phyloP scores from a whole-genome alignment of 805 yeast species.

The Spathaspora sp. region DNA sequence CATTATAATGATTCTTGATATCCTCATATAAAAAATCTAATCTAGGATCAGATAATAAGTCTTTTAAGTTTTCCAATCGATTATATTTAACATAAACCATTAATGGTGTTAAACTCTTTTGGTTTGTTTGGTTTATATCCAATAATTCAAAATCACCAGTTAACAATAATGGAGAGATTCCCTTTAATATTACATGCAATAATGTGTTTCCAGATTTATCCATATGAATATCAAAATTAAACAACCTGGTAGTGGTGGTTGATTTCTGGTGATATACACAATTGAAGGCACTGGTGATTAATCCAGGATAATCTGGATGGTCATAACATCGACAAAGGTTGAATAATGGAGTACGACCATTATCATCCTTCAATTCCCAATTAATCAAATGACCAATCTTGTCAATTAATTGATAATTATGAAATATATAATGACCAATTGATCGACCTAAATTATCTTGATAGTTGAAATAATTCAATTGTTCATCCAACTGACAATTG shows the following conservation, averaged over 20 bases:
- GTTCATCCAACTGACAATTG: slow-evolving; percentile 44
- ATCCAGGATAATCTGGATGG: slow-evolving; percentile 53
- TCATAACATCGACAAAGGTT: slow-evolving; percentile 79
- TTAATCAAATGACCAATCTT: slow-evolving; percentile 56
- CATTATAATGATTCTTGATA: slow-evolving; percentile 28
- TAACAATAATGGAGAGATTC: slow-evolving; percentile 33
- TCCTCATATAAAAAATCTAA: slow-evolving; percentile 37
- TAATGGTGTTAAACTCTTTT: slow-evolving; percentile 61
- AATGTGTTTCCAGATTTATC: slow-evolving; percentile 75
- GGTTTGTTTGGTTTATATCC: slow-evolving; percentile 57
- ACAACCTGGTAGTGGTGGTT: slow-evolving; percentile 27
- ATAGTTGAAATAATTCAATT: slow-evolving; percentile 43
- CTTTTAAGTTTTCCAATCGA: slow-evolving; percentile 54
- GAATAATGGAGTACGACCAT: slow-evolving; percentile 75
- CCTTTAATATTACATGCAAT: slow-evolving; percentile 63
- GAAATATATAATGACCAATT: slow-evolving; percentile 71
- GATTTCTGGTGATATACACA: slow-evolving; percentile 37
- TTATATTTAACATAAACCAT: slow-evolving; percentile 68
- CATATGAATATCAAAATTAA: slow-evolving; percentile 58
- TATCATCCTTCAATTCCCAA: slow-evolving; percentile 66
- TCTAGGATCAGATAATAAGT: slow-evolving; percentile 46
- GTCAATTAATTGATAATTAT: slow-evolving; percentile 47
- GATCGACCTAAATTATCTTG: slow-evolving; percentile 54
- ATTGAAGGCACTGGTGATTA: slow-evolving; percentile 45
- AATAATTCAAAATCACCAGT: slow-evolving; percentile 21